These are phyloP conservation scores for Talaromyces sp. DNA, from an alignment of 2,329 filamentous ascomycete species.

Conservation along the genomic window DNA sequence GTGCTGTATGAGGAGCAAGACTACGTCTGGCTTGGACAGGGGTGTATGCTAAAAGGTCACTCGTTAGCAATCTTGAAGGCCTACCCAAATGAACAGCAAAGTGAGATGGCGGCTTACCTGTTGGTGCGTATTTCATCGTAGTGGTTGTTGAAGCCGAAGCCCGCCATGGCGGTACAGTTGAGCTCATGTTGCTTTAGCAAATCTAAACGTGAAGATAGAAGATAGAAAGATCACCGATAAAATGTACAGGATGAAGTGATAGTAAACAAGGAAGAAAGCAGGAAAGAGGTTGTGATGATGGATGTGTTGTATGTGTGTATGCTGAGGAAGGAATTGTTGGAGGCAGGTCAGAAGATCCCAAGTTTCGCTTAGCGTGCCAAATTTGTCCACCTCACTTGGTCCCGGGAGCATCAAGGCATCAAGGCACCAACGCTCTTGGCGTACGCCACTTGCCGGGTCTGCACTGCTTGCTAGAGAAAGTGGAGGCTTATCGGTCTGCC, in stretches of 20 bases:
- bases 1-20: slow-evolving; percentile 48
- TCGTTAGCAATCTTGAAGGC: slow-evolving; percentile 6
- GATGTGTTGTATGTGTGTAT: neutral
- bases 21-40: slow-evolving; percentile 63
- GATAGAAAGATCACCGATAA: slow-evolving; percentile 6
- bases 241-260: neutral
- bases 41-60: slow-evolving; percentile 56
- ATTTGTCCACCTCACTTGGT: slow-evolving; percentile 14
- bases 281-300: neutral
- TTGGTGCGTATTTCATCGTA: slow-evolving; percentile 31
- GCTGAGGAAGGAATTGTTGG: neutral
- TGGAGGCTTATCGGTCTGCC: slow-evolving; percentile 4
- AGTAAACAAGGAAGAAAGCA: neutral
- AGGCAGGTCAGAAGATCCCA: slow-evolving; percentile 20
- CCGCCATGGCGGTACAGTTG: slow-evolving; percentile 42
- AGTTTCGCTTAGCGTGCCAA: slow-evolving; percentile 23
- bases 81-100: slow-evolving; percentile 5
- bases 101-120: slow-evolving; percentile 31
- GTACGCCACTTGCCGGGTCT: slow-evolving; percentile 9
- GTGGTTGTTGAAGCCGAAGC: slow-evolving; percentile 32
- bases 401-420: slow-evolving; percentile 10
- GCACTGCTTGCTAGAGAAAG: neutral
- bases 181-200: slow-evolving; percentile 35
- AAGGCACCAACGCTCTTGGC: slow-evolving; percentile 16
- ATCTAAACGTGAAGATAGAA: slow-evolving; percentile 12